Base-by-base conservation (phyloP, 202 grass and related monocot genomes). In the Saccharum hybrid region DNA sequence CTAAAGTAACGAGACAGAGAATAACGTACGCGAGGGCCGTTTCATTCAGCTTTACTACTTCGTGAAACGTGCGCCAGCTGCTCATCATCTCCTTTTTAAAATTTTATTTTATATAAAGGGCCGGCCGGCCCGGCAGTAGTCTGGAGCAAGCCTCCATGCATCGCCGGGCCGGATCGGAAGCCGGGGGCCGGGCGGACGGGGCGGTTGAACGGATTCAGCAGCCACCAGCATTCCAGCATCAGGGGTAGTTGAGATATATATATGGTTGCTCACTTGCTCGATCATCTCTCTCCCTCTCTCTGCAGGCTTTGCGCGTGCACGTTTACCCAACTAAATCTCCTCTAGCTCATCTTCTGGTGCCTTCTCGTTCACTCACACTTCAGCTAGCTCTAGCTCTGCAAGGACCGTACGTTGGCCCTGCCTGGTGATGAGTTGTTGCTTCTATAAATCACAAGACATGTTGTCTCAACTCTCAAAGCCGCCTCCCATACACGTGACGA, bases 271-370 rank as follows among this genome's bases (percentile, higher is more conserved):
- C 71, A 54, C 71, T 54, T 74, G 26, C 28, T 54, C 28, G 71
- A 74, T 74, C 46, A 36, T n/a, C n/a, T n/a, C n/a, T n/a, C n/a
- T n/a, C n/a, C n/a, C n/a, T 18, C 60, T 77, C 72, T 76, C 73
- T 76, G 23, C 23, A 30, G 60, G 15, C 76, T 76, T 65, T 84
- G 64, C n/a, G 62, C 61, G 65, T 85, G 78, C 82, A 81, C 78
- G 77, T 69, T 83, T 87, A 87, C 93, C 85, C 93, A 89, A 86
- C 83, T 71, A 74, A 18, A 52, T 71, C 86, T 76, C 66, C 68
- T 45, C 73, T 4, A 33, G 31, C 40, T 66, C 76, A 11, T 73
- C 15, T 81, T 83, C 88, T n/a, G 36, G 74, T 80, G 81, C 51
- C 85, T 80, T 88, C 63, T 72, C 39, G 21, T 40, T 62, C 72